Conservation (phyloP, 2,329 filamentous ascomycete genomes). For the Fusarium equiseti region DNA sequence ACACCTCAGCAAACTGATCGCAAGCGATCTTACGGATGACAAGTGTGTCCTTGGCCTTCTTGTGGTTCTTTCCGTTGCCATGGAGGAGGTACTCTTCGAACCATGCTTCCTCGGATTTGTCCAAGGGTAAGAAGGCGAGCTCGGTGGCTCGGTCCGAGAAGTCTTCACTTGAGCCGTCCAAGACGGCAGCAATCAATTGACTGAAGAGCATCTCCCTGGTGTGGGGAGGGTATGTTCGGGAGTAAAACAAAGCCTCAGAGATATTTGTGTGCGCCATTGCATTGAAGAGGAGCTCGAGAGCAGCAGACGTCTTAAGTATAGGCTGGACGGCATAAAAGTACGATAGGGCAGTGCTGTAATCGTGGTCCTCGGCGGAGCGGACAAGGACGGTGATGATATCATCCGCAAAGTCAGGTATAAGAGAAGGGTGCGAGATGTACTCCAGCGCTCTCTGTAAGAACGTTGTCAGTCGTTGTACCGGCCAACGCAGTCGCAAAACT, state of each 20-base stretch:
- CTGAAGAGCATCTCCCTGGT: slow-evolving; percentile 75
- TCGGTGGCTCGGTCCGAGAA: slow-evolving; percentile 72
- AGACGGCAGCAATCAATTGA: slow-evolving; percentile 70
- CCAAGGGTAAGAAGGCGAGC: slow-evolving; percentile 79
- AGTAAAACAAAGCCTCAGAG: slow-evolving; percentile 79
- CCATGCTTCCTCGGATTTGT: slow-evolving; percentile 77
- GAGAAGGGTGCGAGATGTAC: slow-evolving; percentile 81
- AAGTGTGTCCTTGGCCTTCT: slow-evolving; percentile 77
- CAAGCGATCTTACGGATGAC: slow-evolving; percentile 79
- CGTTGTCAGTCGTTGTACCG: background rate
- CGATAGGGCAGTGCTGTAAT: slow-evolving; percentile 76
- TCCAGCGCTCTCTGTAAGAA: slow-evolving; percentile 72
- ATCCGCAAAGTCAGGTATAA: slow-evolving; percentile 84
- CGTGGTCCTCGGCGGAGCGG: slow-evolving; percentile 67
- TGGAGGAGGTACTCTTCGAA: slow-evolving; percentile 75
- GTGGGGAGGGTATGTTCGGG: slow-evolving; percentile 71
- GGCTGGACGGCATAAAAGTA: slow-evolving; percentile 84
- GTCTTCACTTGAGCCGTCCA: slow-evolving; percentile 58
- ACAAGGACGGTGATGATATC: slow-evolving; percentile 81
- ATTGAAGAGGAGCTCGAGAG: slow-evolving; percentile 75
- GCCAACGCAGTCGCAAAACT: background rate
- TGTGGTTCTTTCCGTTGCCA: slow-evolving; percentile 73
- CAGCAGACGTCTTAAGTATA: slow-evolving; percentile 71
- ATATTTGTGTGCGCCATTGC: slow-evolving; percentile 76
- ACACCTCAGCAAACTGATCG: slow-evolving; percentile 66